Evolutionary conservation across 352 stramenopile genomes (phyloP).

Genomic region (Phytophthora idaei): DNA sequence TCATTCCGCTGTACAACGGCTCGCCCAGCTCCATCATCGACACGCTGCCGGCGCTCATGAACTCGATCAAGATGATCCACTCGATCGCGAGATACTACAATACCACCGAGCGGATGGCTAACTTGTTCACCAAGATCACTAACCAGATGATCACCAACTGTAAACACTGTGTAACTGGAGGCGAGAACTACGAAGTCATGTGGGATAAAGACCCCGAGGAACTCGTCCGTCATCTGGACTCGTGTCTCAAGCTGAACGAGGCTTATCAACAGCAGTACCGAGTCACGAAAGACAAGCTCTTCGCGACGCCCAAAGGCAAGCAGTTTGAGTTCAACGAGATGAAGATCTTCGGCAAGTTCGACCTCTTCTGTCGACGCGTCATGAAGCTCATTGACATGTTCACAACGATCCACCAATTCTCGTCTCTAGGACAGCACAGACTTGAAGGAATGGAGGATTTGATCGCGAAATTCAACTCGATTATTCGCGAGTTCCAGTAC

Average conservation of each 20-base stretch:
- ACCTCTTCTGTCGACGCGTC: slow-evolving; percentile 97
- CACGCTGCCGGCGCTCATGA: slow-evolving; percentile 97
- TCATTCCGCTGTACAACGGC: slow-evolving; percentile 89
- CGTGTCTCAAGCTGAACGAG: slow-evolving; percentile 98
- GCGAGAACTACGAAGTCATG: slow-evolving; percentile 89
- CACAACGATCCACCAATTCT: slow-evolving; percentile 98
- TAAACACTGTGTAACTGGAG: slow-evolving; percentile 93
- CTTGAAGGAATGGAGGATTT: slow-evolving; percentile 92
- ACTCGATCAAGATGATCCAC: slow-evolving; percentile 99
- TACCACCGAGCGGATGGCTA: slow-evolving; percentile 97
- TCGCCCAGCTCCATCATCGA: slow-evolving; percentile 98
- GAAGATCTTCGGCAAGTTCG: slow-evolving; percentile 99
- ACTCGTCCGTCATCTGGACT: slow-evolving; percentile 94
- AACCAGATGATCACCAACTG: slow-evolving; percentile 99
- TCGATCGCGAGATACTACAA: slow-evolving; percentile 99
- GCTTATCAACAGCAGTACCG: slow-evolving; percentile 98
- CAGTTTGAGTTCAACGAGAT: slow-evolving; percentile 99
- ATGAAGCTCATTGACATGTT: slow-evolving; percentile 99
- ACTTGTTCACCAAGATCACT: slow-evolving; percentile 97
- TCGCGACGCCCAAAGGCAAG: slow-evolving; percentile 95
- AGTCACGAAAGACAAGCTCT: slow-evolving; percentile 97
- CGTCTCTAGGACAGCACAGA: slow-evolving; percentile 91
- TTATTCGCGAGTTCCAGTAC: slow-evolving; percentile 98
- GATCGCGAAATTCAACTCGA: slow-evolving; percentile 94
- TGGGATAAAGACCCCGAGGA: slow-evolving; percentile 96